Evolutionary conservation across 352 stramenopile genomes (phyloP), one percentile per base, ranked within the genome.

Genomic region (Sclerospora graminicola): DNA sequence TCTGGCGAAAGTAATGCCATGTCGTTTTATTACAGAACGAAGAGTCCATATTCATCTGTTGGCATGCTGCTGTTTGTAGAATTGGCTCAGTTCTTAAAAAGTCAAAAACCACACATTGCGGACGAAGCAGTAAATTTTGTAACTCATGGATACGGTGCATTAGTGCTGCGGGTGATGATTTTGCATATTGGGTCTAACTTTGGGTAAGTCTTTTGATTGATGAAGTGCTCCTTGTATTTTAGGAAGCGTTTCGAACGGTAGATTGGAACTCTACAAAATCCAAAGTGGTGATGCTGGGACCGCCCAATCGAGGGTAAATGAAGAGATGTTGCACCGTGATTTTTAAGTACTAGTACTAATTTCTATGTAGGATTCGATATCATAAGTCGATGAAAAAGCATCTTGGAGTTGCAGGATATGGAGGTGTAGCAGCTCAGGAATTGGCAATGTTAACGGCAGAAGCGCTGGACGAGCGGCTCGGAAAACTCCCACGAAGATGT

Each of bases 241-340:
- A 88, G 76, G 76, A 88, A 45, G 76, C 76, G 1, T 88, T 88
- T 19, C 76, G 70, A 4, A 60, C 62, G 23, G 55, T 88, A 11
- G 68, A 85, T 35, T 88, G 76, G 76, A 74, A 84, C 50, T 64
- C 71, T 26, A 82, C 66, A 14, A 72, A 73, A 31, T 82, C 69
- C 23, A 85, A 84, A 45, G 45, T 88, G 16, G 66, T 88, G 19
- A 88, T 88, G 76, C 50, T 88, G 18, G 70, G 62, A 1, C 76
- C 76, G 4, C 69, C 76, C 1, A 88, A 88, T 44, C 65, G 72
- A 47, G 76, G 76, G 75, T 84, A 54, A 23, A 38, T 11, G 11
- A 10, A 24, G 9, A 3, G 21, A 26, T 26, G 3, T 3, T 26
- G 75, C 84, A 54, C 18, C 32, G 11, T 14, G 11, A 21, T 29